A percentile compares a stretch with the other conserved stretches of the same genome.
phyloP scores from a whole-genome alignment of 208 protist species.

The Trypanosoma lewisi region DNA sequence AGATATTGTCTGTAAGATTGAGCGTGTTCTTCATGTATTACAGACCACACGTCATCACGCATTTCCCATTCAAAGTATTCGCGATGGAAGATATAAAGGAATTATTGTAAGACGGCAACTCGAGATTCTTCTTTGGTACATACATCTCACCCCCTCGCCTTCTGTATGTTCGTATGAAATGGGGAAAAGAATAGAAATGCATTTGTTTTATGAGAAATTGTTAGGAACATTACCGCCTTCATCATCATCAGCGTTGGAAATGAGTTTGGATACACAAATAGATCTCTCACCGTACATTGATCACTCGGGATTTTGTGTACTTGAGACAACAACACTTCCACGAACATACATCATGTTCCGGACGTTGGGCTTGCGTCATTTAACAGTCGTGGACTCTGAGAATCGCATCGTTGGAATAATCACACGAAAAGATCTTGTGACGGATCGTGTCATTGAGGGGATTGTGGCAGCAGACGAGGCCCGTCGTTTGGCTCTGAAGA shows the following conservation, averaged over 20 bases:
- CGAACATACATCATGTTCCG: slow-evolving; percentile 53
- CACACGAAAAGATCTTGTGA: slow-evolving; percentile 51
- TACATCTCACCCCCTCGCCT: slow-evolving; percentile 31
- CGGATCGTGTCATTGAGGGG: slow-evolving; percentile 32
- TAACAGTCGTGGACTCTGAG: slow-evolving; percentile 37
- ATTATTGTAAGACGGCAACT: slow-evolving; percentile 41
- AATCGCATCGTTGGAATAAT: slow-evolving; percentile 53
- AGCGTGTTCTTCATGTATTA: slow-evolving; percentile 33
- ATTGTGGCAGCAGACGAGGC: neutral
- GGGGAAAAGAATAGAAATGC: slow-evolving; percentile 20
- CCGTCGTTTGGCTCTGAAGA: neutral
- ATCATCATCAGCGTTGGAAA: no score
- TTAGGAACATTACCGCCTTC: slow-evolving; percentile 18
- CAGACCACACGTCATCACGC: slow-evolving; percentile 36
- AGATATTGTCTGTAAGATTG: slow-evolving; percentile 34
- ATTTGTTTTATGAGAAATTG: slow-evolving; percentile 20
- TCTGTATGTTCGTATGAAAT: slow-evolving; percentile 24
- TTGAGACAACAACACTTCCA: slow-evolving; percentile 44
- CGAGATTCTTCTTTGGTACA: slow-evolving; percentile 50
- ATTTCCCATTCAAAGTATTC: slow-evolving; percentile 51
- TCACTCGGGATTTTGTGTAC: slow-evolving; percentile 45
- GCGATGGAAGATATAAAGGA: slow-evolving; percentile 51
- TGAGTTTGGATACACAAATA: slow-evolving; percentile 1
- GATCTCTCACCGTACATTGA: slow-evolving; percentile 58
- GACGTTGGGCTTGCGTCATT: slow-evolving; percentile 45